A percentile compares a stretch with the other conserved stretches of the same genome.
Conservation (phyloP, 2,329 filamentous ascomycete genomes). For the Niveomyces coronatus region DNA sequence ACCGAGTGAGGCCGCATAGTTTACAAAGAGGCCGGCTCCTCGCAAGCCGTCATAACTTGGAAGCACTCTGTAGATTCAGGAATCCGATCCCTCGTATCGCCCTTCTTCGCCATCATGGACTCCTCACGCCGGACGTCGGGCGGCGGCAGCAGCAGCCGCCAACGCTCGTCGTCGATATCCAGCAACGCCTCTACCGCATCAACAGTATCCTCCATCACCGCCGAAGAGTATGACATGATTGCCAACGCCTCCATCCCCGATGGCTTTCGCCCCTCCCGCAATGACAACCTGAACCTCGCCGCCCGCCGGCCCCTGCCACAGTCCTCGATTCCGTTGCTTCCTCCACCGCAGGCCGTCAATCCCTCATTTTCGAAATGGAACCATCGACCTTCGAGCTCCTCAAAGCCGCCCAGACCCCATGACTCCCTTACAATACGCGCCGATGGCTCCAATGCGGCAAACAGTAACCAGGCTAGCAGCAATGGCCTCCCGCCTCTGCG, state of each 20-base stretch:
- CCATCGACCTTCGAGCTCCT: slow-evolving; percentile 42
- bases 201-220: slow-evolving; percentile 19
- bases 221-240: slow-evolving; percentile 38
- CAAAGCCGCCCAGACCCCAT: slow-evolving; percentile 39
- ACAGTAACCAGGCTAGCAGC: slow-evolving; percentile 23
- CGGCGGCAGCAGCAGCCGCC: slow-evolving; percentile 1
- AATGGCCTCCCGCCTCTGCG: slow-evolving; percentile 26
- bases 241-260: slow-evolving; percentile 42
- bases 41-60: too few relatives aligned
- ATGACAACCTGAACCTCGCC: neutral
- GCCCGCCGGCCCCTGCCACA: slow-evolving; percentile 1
- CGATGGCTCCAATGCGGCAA: slow-evolving; percentile 31
- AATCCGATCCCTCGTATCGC: too few relatives aligned
- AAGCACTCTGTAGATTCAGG: too few relatives aligned
- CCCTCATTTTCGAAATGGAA: slow-evolving; percentile 18
- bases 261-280: slow-evolving; percentile 33
- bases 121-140: slow-evolving; percentile 5
- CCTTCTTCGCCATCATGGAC: too few relatives aligned
- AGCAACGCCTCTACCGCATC: slow-evolving; percentile 5
- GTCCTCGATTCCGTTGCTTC: slow-evolving; percentile 11
- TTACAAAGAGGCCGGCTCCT: too few relatives aligned
- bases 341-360: slow-evolving; percentile 13
- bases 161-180: slow-evolving; percentile 5
- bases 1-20: slow-evolving; percentile 6
- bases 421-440: slow-evolving; percentile 43